Conservation (phyloP, 495 filamentous ascomycete genomes). For the Talaromyces trachyspermus region DNA sequence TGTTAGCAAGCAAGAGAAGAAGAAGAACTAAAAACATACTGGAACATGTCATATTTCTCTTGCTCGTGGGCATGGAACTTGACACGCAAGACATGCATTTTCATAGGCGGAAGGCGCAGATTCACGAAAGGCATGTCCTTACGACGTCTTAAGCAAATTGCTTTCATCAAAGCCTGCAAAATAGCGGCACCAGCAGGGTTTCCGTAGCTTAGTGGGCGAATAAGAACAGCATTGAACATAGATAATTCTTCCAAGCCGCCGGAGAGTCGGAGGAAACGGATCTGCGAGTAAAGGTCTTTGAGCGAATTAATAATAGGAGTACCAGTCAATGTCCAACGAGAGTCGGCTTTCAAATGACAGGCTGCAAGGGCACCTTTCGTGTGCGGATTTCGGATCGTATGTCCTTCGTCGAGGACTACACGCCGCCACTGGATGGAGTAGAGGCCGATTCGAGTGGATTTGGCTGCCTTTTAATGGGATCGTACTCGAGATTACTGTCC, state of each 20-base stretch:
- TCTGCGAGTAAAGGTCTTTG: constrained; percentile 73
- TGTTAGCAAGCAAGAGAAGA: too few species aligned
- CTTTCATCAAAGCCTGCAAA: constrained; percentile 70
- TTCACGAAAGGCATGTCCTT: constrained; percentile 92
- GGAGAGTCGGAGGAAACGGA: constrained; percentile 69
- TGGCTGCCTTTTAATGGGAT: constrained; percentile 19
- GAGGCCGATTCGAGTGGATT: constrained; percentile 35
- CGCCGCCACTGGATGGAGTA: constrained; percentile 71
- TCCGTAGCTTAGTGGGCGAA: constrained; percentile 59
- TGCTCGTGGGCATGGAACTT: constrained; percentile 68
- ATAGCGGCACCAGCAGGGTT: constrained; percentile 53
- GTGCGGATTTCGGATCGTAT: constrained; percentile 71
- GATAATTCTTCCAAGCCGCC: constrained; percentile 70
- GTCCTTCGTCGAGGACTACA: constrained; percentile 82
- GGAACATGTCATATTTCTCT: constrained; percentile 72
- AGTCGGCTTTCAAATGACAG: constrained; percentile 56
- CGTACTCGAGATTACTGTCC: constrained; percentile 44
- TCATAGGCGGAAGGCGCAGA: constrained; percentile 67
- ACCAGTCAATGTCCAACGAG: constrained; percentile 77
- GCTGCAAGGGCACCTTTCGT: constrained; percentile 66
- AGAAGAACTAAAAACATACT: constrained; percentile 30
- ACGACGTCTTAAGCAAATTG: constrained; percentile 74
- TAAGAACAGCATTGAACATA: constrained; percentile 69
- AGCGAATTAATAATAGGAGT: constrained; percentile 73
- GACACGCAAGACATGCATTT: constrained; percentile 74